Evolutionary conservation across 2,329 filamentous ascomycete species (phyloP), one percentile per base, ranked within the genome.

Genomic region (Dactylonectria macrodidyma): DNA sequence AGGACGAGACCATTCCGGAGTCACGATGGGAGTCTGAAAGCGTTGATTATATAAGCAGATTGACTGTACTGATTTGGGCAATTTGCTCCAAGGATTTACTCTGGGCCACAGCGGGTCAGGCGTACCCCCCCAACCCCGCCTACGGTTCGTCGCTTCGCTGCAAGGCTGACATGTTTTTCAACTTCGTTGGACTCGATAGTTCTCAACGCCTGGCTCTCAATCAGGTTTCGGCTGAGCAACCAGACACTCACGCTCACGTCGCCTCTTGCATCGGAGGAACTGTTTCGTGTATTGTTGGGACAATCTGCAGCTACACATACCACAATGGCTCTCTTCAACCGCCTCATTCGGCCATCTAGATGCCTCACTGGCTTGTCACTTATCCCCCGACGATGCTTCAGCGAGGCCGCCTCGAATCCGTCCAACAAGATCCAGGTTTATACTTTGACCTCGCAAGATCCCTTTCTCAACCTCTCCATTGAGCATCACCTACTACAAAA

Each of bases 381-480:
- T 48, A 22, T 69, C 65, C 61, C 71, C 34, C 72, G 71, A 41
- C 66, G 68, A 56, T 78, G 79, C 74, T 85, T 82, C 30, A 78
- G 78, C 59, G 78, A 81, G 9, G 78, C 81, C 16, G 81, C 83
- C 26, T 78, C 83, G 1, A 72, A 85, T 67, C 77, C 84, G n/a
- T 76, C 82, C 19, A 84, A 84, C 75, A 83, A 81, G 70, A 81
- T 86, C 16, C 92, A 95, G 72, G 87, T 95, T 73, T 95, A 94
- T 82, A 84, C 90, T 67, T 95, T 93, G 11, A 83, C 83, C 68
- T 92, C 90, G 62, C 84, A 82, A 58, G 89, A 97, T 77, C 95
- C 96, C 5, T 95, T 92, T 79, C 84, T 97, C 75, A 99, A 99
- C 81, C 93, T 99, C 65, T 95, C 95, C 36, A 92, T 98, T 75